Conservation (phyloP, 768 basidiomycete species). For the Lactarius akahatsu region DNA sequence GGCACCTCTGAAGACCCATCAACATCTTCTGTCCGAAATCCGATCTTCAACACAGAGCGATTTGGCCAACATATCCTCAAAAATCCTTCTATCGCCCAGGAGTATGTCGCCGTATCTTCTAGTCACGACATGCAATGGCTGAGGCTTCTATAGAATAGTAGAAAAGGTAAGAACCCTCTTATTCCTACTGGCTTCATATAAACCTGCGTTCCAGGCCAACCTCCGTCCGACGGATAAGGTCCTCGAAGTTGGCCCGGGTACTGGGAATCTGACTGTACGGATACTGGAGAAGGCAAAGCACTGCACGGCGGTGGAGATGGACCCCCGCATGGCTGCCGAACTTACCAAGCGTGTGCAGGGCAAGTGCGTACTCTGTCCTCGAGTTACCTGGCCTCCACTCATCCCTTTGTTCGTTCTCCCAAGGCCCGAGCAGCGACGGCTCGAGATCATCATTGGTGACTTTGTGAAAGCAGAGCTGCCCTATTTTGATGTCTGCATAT, state of each 20-base stretch:
- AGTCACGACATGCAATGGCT: conserved; percentile 23
- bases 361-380: conserved; percentile 62
- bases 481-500: conserved; percentile 99
- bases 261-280: conserved; percentile 91
- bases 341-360: conserved; percentile 96
- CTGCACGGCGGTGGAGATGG: conserved; percentile 95
- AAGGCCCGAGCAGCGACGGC: conserved; percentile 84
- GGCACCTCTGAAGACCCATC: conserved; percentile 42
- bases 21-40: conserved; percentile 60
- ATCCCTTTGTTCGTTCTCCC: background rate
- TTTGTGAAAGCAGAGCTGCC: conserved; percentile 98
- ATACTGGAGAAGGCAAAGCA: conserved; percentile 93
- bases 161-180: conserved; percentile 46
- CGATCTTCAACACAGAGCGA: conserved; percentile 90
- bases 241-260: conserved; percentile 96
- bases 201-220: conserved; percentile 58
- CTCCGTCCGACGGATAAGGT: conserved; percentile 93
- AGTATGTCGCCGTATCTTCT: conserved; percentile 46
- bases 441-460: conserved; percentile 95
- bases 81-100: conserved; percentile 87
- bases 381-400: background rate
- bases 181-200: background rate
- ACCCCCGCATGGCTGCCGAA: conserved; percentile 70
- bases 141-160: conserved; percentile 31
- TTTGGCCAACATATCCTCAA: conserved; percentile 99